These are phyloP conservation scores for Taphrina populina DNA, from an alignment of 1,139 yeast genomes.

Conservation along the genomic window DNA sequence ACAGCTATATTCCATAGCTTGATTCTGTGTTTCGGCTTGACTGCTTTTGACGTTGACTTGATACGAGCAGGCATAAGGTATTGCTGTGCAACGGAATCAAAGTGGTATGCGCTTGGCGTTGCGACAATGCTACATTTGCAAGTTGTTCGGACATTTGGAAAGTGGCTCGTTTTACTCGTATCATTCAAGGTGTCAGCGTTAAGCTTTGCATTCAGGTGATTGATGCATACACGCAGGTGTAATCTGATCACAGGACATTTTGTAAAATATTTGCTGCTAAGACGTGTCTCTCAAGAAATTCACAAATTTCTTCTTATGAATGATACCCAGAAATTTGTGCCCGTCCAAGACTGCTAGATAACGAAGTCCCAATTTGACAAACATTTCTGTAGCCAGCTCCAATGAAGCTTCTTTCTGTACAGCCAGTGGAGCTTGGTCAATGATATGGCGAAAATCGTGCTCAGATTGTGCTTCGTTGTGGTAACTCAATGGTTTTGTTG, in stretches of 20 bases:
- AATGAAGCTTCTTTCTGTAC: conserved; percentile 30
- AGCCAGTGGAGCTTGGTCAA: conserved; percentile 30
- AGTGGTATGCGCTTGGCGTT: too few species aligned
- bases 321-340: conserved; percentile 17
- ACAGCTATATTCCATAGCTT: conserved; percentile 35
- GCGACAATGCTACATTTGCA: too few species aligned
- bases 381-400: conserved; percentile 33
- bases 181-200: too few species aligned
- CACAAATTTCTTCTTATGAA: conserved; percentile 22
- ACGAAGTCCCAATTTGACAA: conserved; percentile 32
- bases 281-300: conserved; percentile 11
- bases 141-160: too few species aligned
- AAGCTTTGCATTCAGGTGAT: too few species aligned
- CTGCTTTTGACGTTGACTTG: background rate
- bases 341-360: conserved; percentile 34
- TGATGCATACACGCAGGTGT: too few species aligned
- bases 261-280: too few species aligned
- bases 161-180: too few species aligned
- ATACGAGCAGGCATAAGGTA: too few species aligned
- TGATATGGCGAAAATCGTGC: background rate
- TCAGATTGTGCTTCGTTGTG: background rate
- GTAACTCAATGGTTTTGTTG: background rate
- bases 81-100: too few species aligned
- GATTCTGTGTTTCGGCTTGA: conserved; percentile 31
- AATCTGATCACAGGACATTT: too few species aligned